Conservation (phyloP, 345 rosid species). For the Zanthoxylum bungeanum region DNA sequence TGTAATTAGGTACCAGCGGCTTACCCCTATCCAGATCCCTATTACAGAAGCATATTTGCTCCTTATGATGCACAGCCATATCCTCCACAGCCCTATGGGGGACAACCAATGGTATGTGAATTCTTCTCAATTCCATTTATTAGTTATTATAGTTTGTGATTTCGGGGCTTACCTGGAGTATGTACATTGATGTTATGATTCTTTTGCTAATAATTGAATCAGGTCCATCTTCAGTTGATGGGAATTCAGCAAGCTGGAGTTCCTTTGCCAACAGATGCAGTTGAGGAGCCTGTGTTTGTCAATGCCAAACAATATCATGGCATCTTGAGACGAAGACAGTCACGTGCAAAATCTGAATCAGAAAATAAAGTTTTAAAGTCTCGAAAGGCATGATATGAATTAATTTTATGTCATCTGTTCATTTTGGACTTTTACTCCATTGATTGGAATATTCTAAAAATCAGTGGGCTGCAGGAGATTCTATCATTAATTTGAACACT, state of each 20-base stretch:
- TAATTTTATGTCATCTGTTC: background rate
- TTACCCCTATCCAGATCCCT: slow-evolving; percentile 94
- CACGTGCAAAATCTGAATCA: slow-evolving; percentile 91
- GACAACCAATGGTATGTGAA: slow-evolving; percentile 62
- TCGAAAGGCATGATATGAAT: slow-evolving; percentile 54
- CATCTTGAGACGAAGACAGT: slow-evolving; percentile 89
- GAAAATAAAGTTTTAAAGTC: slow-evolving; percentile 62
- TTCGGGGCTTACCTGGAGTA: background rate
- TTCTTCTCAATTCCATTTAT: background rate
- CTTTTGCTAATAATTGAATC: slow-evolving; percentile 12
- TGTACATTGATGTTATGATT: background rate
- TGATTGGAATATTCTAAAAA: background rate
- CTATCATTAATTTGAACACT: background rate
- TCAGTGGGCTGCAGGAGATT: background rate
- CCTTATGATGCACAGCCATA: slow-evolving; percentile 69
- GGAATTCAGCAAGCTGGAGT: slow-evolving; percentile 98
- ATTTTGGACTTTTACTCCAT: background rate
- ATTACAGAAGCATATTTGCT: slow-evolving; percentile 89
- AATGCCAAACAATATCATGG: slow-evolving; percentile 98
- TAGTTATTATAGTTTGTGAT: background rate
- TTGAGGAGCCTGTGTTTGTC: slow-evolving; percentile 98
- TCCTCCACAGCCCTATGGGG: slow-evolving; percentile 74
- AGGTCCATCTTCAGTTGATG: slow-evolving; percentile 94
- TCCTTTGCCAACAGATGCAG: slow-evolving; percentile 86
- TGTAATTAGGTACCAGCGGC: slow-evolving; percentile 58